These are phyloP conservation scores for Macaranga tanarius DNA, from an alignment of 441 rosid species.

Conservation along the genomic window DNA sequence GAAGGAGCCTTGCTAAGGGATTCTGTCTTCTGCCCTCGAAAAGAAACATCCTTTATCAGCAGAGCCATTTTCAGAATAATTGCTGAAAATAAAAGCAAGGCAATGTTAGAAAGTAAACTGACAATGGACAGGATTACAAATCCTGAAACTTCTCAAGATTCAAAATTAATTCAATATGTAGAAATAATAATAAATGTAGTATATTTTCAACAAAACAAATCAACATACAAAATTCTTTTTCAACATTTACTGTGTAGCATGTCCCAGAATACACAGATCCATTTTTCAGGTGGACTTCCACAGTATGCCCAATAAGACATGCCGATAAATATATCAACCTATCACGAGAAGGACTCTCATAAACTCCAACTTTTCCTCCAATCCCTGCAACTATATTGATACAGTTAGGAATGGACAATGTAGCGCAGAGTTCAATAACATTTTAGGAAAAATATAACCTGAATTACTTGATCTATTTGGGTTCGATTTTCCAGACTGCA, in stretches of 20 bases:
- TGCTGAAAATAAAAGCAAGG: slow-evolving; percentile 47
- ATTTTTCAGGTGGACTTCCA: slow-evolving; percentile 85
- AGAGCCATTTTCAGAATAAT: slow-evolving; percentile 87
- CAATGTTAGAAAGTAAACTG: slow-evolving; percentile 19
- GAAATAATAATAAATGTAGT: slow-evolving; percentile 2
- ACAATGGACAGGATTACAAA: neutral
- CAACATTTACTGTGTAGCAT: slow-evolving; percentile 74
- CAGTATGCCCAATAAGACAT: slow-evolving; percentile 74
- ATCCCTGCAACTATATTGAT: slow-evolving; percentile 36
- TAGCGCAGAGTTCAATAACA: neutral
- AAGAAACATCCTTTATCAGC: slow-evolving; percentile 60
- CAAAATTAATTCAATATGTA: slow-evolving; percentile 6
- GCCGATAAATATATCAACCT: slow-evolving; percentile 63
- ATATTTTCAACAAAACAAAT: slow-evolving; percentile 10
- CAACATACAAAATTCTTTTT: slow-evolving; percentile 71
- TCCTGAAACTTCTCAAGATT: neutral
- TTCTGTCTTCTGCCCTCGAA: slow-evolving; percentile 61
- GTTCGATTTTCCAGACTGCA: slow-evolving; percentile 58
- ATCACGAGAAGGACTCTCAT: slow-evolving; percentile 57
- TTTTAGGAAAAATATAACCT: slow-evolving; percentile 37
- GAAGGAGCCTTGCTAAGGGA: slow-evolving; percentile 67
- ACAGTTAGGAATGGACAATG: slow-evolving; percentile 19
- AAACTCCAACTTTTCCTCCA: slow-evolving; percentile 49
- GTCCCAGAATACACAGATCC: slow-evolving; percentile 85
- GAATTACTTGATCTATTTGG: slow-evolving; percentile 41